Evolutionary conservation across 2,329 filamentous ascomycete species (phyloP), one percentile per base, ranked within the genome.

Genomic region (Cladosporium sp.): DNA sequence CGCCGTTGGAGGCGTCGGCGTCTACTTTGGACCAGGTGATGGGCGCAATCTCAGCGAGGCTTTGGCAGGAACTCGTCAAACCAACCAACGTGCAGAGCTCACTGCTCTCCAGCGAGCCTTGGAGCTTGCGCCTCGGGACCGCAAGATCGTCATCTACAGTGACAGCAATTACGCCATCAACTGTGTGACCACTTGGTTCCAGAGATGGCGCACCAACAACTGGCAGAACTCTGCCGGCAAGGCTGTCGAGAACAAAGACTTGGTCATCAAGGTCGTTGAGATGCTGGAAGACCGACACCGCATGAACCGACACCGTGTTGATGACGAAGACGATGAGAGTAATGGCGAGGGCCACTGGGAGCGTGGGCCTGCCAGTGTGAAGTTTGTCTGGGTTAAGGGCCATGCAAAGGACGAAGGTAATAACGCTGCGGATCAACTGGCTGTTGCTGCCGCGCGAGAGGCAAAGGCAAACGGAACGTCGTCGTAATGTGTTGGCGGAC

Each of bases 61-160:
- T 4, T 85, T 97, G 2, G 79, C 83, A 60, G 92, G 92, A 59
- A 82, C 84, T 18, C 83, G 84, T 11, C 95, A 98, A 79, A 98
- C 95, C 0, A 99, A 99, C 76, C 92, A 98, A 77, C 91, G 95
- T 3, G 95, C 94, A n/a, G 95, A 99, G 80, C 83, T 99, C 66
- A 93, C 91, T 26, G 95, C 93, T 8, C 90, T 98, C 68, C 82
- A 91, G 32, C 90, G 93, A 65, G 93, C 93, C 0, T 83, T 98
- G 25, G 88, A 97, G 73, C 86, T 89, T 54, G 88, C 89, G 1
- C 89, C 91, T 0, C 79, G 85, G 18, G 83, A 89, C 65, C 85
- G 90, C 65, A 83, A 88, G 66, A 85, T 96, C 14, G 85, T 88
- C 65, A 96, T 99, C 70, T 85, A 89, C 75, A 93, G 89, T n/a